Evolutionary conservation across 768 basidiomycete species (phyloP).

Genomic region (Myochromella boudieri): DNA sequence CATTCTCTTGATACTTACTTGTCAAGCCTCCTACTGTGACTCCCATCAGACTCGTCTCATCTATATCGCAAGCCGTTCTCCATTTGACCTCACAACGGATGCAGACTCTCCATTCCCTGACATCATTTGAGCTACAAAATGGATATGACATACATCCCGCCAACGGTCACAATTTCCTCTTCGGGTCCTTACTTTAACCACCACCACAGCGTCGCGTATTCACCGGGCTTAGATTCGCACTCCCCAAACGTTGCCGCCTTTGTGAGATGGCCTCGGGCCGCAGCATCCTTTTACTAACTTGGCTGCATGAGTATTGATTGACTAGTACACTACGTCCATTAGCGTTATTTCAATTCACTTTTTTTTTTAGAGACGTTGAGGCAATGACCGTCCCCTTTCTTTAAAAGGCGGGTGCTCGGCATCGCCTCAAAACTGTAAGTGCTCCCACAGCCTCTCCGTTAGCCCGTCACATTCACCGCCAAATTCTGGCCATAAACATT

Average conservation of each 20-base stretch:
- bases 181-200: neutral
- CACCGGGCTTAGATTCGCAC: neutral
- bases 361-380: neutral
- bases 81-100: neutral
- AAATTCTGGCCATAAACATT: too few species aligned
- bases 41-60: neutral
- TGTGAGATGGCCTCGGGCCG: neutral
- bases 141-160: neutral
- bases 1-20: neutral
- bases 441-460: too few species aligned
- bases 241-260: neutral
- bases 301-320: slow-evolving; percentile 3
- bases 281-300: neutral
- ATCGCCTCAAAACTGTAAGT: too few species aligned
- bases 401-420: slow-evolving; percentile 2
- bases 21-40: neutral
- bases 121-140: neutral
- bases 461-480: too few species aligned
- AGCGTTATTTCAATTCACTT: neutral
- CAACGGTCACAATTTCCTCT: neutral
- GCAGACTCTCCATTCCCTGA: neutral
- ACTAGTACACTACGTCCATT: neutral
- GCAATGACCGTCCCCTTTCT: neutral
- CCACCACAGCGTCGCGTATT: neutral
- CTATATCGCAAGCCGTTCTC: neutral